Conservation (phyloP, 768 basidiomycete genomes). For the Naganishia onofrii region DNA sequence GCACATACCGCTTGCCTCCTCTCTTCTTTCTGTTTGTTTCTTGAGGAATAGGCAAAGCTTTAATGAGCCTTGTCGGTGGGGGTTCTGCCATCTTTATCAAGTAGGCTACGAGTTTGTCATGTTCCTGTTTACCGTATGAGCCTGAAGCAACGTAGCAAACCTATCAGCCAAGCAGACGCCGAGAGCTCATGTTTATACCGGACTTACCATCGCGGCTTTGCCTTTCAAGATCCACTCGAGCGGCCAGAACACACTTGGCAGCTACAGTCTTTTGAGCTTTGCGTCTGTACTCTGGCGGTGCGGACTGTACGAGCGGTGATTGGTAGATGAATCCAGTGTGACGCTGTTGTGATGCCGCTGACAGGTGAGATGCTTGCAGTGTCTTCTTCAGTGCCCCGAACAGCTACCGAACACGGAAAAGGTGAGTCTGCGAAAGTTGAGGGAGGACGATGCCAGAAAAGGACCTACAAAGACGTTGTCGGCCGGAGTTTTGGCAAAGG, state of each 20-base stretch:
- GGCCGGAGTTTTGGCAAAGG: slow-evolving; percentile 87
- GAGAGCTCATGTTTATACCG: background rate
- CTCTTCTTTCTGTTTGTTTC: slow-evolving; percentile 90
- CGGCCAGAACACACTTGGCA: slow-evolving; percentile 84
- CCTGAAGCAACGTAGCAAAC: slow-evolving; percentile 56
- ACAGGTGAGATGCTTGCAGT: slow-evolving; percentile 73
- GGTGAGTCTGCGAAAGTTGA: background rate
- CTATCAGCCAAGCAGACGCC: background rate
- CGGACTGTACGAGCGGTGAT: slow-evolving; percentile 77
- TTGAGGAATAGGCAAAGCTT: slow-evolving; percentile 88
- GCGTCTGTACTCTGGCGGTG: slow-evolving; percentile 82
- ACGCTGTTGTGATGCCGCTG: slow-evolving; percentile 75
- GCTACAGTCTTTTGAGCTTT: slow-evolving; percentile 91
- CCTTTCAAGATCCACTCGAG: slow-evolving; percentile 89
- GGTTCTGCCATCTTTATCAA: slow-evolving; percentile 89
- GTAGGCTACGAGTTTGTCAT: slow-evolving; percentile 87
- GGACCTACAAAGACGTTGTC: slow-evolving; percentile 86
- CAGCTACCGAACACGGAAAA: slow-evolving; percentile 60
- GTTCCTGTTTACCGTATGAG: slow-evolving; percentile 70
- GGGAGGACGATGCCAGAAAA: background rate
- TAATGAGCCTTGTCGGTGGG: slow-evolving; percentile 86
- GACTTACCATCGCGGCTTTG: slow-evolving; percentile 70
- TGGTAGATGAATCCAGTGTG: slow-evolving; percentile 98
- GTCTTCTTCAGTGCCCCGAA: slow-evolving; percentile 91
- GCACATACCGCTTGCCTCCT: slow-evolving; percentile 81